Conservation (phyloP, 345 rosid species). For the Rhodamnia argentea region DNA sequence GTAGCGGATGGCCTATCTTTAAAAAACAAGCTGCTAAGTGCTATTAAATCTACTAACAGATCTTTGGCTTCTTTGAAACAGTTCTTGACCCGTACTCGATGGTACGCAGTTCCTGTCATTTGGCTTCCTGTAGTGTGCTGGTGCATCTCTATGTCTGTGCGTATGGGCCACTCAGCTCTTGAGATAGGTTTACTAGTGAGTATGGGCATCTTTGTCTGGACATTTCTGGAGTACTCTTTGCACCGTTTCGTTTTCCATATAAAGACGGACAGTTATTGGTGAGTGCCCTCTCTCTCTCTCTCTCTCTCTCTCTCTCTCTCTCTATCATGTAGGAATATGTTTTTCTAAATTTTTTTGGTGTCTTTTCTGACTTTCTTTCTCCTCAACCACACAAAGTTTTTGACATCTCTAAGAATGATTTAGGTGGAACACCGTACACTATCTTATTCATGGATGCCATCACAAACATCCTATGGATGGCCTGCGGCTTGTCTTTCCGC, state of each 20-base stretch:
- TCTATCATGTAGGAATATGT: background rate
- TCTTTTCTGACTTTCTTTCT: background rate
- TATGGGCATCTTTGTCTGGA: constrained; percentile 72
- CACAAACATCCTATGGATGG: constrained; percentile 98
- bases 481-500: constrained; percentile 87
- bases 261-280: constrained; percentile 81
- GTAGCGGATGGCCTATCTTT: background rate
- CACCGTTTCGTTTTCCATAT: constrained; percentile 98
- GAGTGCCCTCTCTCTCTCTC: constrained; percentile 16
- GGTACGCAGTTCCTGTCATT: constrained; percentile 94
- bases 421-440: constrained; percentile 81
- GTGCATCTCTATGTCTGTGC: constrained; percentile 42
- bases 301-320: background rate
- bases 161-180: constrained; percentile 51
- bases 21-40: background rate
- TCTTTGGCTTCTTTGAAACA: constrained; percentile 13
- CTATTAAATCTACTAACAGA: background rate
- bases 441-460: constrained; percentile 91
- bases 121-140: constrained; percentile 87
- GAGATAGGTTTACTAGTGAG: constrained; percentile 44
- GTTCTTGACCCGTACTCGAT: constrained; percentile 85
- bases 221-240: constrained; percentile 75
- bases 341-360: background rate
- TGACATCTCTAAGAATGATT: background rate
- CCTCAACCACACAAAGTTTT: background rate